These are phyloP conservation scores for Cercophora sp. DNA, from an alignment of 495 filamentous ascomycete genomes.

Conservation along the genomic window DNA sequence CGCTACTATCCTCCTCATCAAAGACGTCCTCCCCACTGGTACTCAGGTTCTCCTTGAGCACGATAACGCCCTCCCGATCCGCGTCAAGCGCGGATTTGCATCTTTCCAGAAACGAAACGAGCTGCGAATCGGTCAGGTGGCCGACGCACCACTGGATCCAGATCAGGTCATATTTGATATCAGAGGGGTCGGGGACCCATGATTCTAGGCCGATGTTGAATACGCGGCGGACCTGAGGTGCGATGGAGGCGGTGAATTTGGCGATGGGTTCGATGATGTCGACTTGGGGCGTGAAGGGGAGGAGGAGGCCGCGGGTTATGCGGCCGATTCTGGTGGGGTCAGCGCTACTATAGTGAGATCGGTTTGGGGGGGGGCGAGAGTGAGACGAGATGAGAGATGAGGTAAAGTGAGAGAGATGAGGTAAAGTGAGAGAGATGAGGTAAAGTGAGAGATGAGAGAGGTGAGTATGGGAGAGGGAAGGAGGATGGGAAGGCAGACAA, in stretches of 20 bases:
- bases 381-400: not conserved
- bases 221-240: slow-evolving; percentile 53
- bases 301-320: slow-evolving; percentile 44
- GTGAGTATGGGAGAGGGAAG: not conserved
- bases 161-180: slow-evolving; percentile 54
- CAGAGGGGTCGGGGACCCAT: slow-evolving; percentile 54
- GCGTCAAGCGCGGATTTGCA: slow-evolving; percentile 52
- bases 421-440: not conserved
- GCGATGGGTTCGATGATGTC: slow-evolving; percentile 52
- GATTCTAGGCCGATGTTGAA: slow-evolving; percentile 69
- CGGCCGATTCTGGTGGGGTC: slow-evolving; percentile 47
- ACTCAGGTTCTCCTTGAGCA: slow-evolving; percentile 85
- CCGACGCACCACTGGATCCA: slow-evolving; percentile 93
- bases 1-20: slow-evolving; percentile 74
- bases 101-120: slow-evolving; percentile 62
- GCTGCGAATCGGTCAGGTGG: slow-evolving; percentile 75
- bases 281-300: slow-evolving; percentile 13
- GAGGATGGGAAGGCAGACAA: not conserved
- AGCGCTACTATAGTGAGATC: not conserved
- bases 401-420: not conserved
- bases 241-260: slow-evolving; percentile 52
- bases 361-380: not conserved
- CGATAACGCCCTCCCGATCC: slow-evolving; percentile 48
- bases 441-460: not conserved
- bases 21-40: slow-evolving; percentile 63